These are phyloP conservation scores for Saturnispora mendoncae DNA, from an alignment of 805 yeast species.

Conservation along the genomic window DNA sequence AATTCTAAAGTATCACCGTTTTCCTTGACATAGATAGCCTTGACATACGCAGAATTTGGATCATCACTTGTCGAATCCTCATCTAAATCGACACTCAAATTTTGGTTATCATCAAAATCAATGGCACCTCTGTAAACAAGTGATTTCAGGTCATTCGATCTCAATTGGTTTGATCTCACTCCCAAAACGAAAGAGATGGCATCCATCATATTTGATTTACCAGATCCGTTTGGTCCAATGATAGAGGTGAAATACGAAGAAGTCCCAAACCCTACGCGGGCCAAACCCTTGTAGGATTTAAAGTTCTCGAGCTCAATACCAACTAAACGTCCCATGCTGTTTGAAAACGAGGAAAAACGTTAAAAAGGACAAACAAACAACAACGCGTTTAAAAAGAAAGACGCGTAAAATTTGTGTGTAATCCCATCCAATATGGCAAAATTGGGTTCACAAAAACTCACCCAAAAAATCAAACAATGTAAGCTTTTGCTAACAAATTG, in stretches of 20 bases:
- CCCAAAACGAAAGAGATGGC: slow-evolving; percentile 92
- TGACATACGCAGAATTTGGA: slow-evolving; percentile 59
- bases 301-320: slow-evolving; percentile 78
- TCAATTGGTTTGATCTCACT: slow-evolving; percentile 59
- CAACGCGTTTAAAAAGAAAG: slow-evolving; percentile 1
- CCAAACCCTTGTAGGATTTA: slow-evolving; percentile 79
- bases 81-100: slow-evolving; percentile 18
- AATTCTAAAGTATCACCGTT: slow-evolving; percentile 51
- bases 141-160: slow-evolving; percentile 68
- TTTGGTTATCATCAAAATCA: slow-evolving; percentile 22
- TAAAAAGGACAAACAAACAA: background rate
- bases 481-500: no score
- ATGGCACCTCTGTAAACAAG: slow-evolving; percentile 70
- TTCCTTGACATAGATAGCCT: slow-evolving; percentile 62
- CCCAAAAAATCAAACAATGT: no score
- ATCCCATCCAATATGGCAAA: no score
- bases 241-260: slow-evolving; percentile 72
- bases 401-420: no score
- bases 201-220: slow-evolving; percentile 95
- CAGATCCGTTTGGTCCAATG: slow-evolving; percentile 98
- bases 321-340: slow-evolving; percentile 61
- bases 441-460: no score
- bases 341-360: background rate
- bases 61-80: slow-evolving; percentile 43
- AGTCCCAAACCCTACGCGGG: slow-evolving; percentile 73